These are phyloP conservation scores for Teunomyces funiuensis DNA, from an alignment of 805 yeast species.

Conservation along the genomic window DNA sequence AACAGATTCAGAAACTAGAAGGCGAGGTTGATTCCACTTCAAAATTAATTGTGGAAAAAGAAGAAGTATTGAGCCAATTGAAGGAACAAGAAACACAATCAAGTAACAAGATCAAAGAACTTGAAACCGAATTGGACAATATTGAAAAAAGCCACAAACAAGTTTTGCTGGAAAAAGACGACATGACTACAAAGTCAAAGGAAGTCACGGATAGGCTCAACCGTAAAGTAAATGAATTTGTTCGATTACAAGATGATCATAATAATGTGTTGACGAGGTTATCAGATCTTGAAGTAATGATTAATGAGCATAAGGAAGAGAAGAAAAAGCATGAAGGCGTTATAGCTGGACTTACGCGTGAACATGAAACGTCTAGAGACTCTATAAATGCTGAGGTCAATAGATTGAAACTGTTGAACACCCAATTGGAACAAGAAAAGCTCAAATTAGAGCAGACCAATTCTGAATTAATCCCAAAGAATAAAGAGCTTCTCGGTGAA, in stretches of 20 bases:
- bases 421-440: not conserved
- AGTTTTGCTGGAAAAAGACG: conserved; percentile 31
- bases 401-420: conserved; percentile 10
- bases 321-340: conserved; percentile 10
- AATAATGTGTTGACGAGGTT: conserved; percentile 3
- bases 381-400: conserved; percentile 7
- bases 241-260: conserved; percentile 10
- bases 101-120: conserved; percentile 29
- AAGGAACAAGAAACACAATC: conserved; percentile 38
- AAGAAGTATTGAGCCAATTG: conserved; percentile 43
- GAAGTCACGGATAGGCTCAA: conserved; percentile 11
- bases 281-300: conserved; percentile 7
- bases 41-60: conserved; percentile 44
- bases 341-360: conserved; percentile 10
- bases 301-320: conserved; percentile 9
- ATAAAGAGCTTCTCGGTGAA: conserved; percentile 13
- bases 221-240: conserved; percentile 10
- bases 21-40: conserved; percentile 30
- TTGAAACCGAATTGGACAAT: conserved; percentile 27
- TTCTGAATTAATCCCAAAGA: conserved; percentile 9
- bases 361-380: conserved; percentile 8
- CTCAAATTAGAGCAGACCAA: conserved; percentile 12
- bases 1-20: conserved; percentile 32
- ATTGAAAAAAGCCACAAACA: conserved; percentile 30
- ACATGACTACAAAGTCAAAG: conserved; percentile 25